These are phyloP conservation scores for Clathrospora elynae DNA, from an alignment of 2,329 filamentous ascomycete genomes.

Conservation along the genomic window DNA sequence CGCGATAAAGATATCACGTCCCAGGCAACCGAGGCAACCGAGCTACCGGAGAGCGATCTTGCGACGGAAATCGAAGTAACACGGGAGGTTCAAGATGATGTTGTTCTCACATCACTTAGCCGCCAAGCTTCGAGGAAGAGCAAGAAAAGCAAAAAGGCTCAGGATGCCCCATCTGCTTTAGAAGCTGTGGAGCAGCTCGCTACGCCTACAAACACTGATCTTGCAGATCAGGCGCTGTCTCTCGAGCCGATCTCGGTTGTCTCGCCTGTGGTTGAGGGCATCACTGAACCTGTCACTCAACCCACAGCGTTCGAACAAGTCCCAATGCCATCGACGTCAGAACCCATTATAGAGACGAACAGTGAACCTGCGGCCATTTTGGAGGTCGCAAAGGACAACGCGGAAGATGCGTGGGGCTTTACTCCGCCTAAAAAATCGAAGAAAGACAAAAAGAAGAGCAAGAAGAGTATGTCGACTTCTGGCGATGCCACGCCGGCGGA, in stretches of 20 bases:
- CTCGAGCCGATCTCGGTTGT: background rate
- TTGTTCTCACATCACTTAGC: slow-evolving; percentile 11
- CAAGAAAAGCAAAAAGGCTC: slow-evolving; percentile 42
- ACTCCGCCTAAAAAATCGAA: slow-evolving; percentile 30
- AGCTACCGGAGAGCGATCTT: slow-evolving; percentile 2
- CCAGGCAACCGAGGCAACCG: background rate
- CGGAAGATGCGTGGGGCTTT: slow-evolving; percentile 21
- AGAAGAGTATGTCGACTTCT: slow-evolving; percentile 28
- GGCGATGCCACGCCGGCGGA: slow-evolving; percentile 16
- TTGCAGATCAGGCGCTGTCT: background rate
- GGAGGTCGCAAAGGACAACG: slow-evolving; percentile 12
- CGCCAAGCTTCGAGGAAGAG: slow-evolving; percentile 41
- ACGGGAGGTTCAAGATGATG: slow-evolving; percentile 2
- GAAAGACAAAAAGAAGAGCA: slow-evolving; percentile 38
- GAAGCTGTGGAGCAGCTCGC: background rate
- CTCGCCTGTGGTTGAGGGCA: background rate
- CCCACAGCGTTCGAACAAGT: slow-evolving; percentile 11
- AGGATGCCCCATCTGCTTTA: slow-evolving; percentile 12
- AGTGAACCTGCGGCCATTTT: slow-evolving; percentile 6
- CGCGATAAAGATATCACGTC: background rate
- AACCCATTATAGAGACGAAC: slow-evolving; percentile 9
- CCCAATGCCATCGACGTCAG: slow-evolving; percentile 1
- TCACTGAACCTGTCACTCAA: background rate
- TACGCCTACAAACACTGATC: background rate
- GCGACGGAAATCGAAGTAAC: background rate